Base-by-base conservation (phyloP, 2,329 filamentous ascomycete species). In the Metarhizium robertsii region DNA sequence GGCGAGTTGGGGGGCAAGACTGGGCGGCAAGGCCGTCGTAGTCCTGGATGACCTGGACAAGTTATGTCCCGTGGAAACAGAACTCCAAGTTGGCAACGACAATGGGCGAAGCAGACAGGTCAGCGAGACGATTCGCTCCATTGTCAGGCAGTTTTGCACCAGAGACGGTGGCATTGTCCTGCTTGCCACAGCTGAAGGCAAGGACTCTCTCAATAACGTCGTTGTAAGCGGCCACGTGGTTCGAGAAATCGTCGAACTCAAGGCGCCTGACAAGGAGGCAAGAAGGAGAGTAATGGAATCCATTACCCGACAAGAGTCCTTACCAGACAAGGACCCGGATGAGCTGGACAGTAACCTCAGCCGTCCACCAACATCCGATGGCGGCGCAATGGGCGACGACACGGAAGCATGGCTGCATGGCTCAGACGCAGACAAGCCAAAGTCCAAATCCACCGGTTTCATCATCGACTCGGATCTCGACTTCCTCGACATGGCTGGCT, bases 11-110 rank as follows among this genome's bases (percentile, higher is more conserved):
- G 91, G 90, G 42, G 90, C 92, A 40, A 81, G 92, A 57, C 79
- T 94, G 0, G 92, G 91, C 25, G 94, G 94, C 4, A 86, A 84
- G 59, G 83, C 92, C 0, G 69, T 97, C 2, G 88, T 99, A 20
- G 83, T 99, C 51, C 76, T 99, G 2, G 94, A 99, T 65, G 94
- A 99, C 65, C 73, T 99, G 6, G 94, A 99, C 70, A 90, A 90
- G 65, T 77, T 99, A 1, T 97, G 92, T 66, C 92, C 94, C 0
- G 87, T 86, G 1, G 95, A 99, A 71, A 96, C 92, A 0, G 94
- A 99, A 68, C 78, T 99, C 13, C 90, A 96, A 69, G 89, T 95
- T 4, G 90, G 90, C 59, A 92, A 91, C 57, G 91, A 97, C 62
- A 97, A 99, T 65, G 90, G 90, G 18, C 83, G 92, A 60, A 97